Conservation (phyloP, 176 grass and related monocot genomes). For the Paspalum notatum region DNA sequence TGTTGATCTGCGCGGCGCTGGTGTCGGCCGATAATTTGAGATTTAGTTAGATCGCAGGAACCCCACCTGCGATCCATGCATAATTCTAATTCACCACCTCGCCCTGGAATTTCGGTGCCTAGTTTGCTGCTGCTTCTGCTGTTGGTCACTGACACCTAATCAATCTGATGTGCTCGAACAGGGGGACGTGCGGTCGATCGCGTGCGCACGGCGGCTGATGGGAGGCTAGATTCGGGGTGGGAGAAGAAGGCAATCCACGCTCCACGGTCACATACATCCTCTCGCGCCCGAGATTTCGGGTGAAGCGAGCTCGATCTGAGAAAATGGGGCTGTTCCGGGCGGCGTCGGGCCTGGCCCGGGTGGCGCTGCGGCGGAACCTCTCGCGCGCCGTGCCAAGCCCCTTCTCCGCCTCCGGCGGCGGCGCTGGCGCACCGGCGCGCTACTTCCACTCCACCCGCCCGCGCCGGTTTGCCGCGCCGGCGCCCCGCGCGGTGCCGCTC, state of each 20-base stretch:
- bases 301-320: slow-evolving; percentile 38
- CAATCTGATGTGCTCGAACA: neutral
- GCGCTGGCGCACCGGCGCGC: slow-evolving; percentile 8
- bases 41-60: neutral
- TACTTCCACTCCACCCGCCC: slow-evolving; percentile 61
- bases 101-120: neutral
- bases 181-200: neutral
- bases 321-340: slow-evolving; percentile 76
- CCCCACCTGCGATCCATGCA: neutral
- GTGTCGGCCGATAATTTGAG: neutral
- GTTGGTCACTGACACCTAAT: neutral
- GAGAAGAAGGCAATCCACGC: neutral
- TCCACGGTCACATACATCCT: neutral
- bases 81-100: neutral
- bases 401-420: slow-evolving; percentile 8
- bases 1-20: neutral
- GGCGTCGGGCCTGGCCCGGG: slow-evolving; percentile 69
- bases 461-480: slow-evolving; percentile 38
- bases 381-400: slow-evolving; percentile 17
- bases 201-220: neutral
- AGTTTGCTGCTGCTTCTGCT: neutral
- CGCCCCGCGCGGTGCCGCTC: slow-evolving; percentile 69
- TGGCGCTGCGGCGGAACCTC: slow-evolving; percentile 64
- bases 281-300: neutral
- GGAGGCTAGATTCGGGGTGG: slow-evolving; percentile 6